Evolutionary conservation across 2,329 filamentous ascomycete species (phyloP), one percentile per base, ranked within the genome.

Genomic region (Cytospora chrysosperma): DNA sequence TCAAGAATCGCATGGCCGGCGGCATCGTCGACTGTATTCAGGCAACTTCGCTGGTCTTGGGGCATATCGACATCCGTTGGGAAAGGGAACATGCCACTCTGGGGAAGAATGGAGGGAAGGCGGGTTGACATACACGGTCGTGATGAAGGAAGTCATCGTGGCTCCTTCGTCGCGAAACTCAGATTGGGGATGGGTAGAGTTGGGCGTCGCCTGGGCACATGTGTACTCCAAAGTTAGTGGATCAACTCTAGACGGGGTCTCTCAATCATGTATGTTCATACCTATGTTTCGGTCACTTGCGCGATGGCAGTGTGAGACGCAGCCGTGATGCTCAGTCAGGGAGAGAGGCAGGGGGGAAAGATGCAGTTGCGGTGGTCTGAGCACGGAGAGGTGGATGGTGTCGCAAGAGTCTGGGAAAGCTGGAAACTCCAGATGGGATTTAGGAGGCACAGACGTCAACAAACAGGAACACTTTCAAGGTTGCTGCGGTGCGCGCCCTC

Each of bases 131-230:
- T 82, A 92, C 89, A 92, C 90, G 75, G 90, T 93, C 70, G 88
- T 91, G 74, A 93, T 89, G 79, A 93, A 91, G 69, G 89, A 90
- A 74, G 88, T 85, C 90, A 92, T 92, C 70, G 72, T 80, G 68
- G 13, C 26, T 30, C 24, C 19, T 54, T 24, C 12, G 53, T 58
- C 24, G 56, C 27, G 24, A 37, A 27, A 21, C 19, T 51, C 53
- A 40, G 51, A 26, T 52, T 26, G 37, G 50, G 58, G 32, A 47
- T 59, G 12, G 24, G 27, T 6, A 47, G 43, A 37, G 40, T 15
- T 62, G 30, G 28, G 43, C 30, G 52, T 56, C 55, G 32, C 47
- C 26, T n/a, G 32, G 17, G 43, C n/a, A 47, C 43, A 47, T 49
- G 51, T n/a, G 47, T n/a, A 27, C 32, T 32, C 26, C 60, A 52